Evolutionary conservation across 495 filamentous ascomycete genomes (phyloP).

Genomic region (Aspergillus diversus): DNA sequence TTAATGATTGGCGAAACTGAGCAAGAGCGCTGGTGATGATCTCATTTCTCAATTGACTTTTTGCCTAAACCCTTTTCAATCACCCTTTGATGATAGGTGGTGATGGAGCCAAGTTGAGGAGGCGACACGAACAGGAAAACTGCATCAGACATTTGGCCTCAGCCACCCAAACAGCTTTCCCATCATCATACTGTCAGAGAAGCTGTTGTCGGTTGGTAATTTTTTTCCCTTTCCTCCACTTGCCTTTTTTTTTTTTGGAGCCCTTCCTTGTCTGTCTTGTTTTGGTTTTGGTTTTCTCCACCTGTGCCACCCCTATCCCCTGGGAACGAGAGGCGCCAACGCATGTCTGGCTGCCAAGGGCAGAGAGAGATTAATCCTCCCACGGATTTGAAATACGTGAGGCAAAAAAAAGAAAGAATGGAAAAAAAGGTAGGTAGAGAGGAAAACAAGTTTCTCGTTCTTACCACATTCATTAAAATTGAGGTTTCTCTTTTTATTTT

Average conservation of each 20-base stretch:
- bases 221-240: neutral
- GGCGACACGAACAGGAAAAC: neutral
- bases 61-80: neutral
- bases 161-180: neutral
- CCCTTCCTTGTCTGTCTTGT: neutral
- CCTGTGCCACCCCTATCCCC: neutral
- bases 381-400: neutral
- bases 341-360: conserved; percentile 3
- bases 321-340: neutral
- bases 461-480: neutral
- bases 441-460: neutral
- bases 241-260: neutral
- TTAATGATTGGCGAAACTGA: neutral
- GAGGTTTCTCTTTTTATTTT: neutral
- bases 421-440: neutral
- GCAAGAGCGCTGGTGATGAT: neutral
- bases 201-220: neutral
- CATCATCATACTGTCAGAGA: neutral
- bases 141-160: neutral
- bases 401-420: neutral
- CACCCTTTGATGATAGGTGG: neutral
- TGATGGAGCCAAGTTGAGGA: neutral
- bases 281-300: neutral
- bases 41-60: neutral
- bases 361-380: neutral